Evolutionary conservation across 345 rosid species (phyloP), one percentile per base, ranked within the genome.

Genomic region (Corchorus olitorius): DNA sequence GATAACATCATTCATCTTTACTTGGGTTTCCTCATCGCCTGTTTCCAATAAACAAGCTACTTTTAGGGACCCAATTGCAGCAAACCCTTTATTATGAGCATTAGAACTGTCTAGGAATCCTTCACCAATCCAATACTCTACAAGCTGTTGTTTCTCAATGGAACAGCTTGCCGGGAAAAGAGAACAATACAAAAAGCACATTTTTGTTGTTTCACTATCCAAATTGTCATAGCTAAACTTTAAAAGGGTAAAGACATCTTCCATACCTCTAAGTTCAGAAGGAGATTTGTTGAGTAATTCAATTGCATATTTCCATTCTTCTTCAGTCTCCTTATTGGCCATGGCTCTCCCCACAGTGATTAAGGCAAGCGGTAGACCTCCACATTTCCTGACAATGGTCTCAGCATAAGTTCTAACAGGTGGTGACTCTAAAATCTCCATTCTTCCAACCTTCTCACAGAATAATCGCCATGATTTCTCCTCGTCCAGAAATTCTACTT

Each of bases 1-100:
- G 6, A 78, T 48, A 76, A 84, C 65, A 35, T 78, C 79, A 65
- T 84, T 74, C 84, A 84, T 84, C 81, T 70, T 76, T n/a, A 84
- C 78, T 59, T 59, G 76, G 43, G 54, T 14, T 55, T 46, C 35
- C 15, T 58, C 69, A 13, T 4, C 54, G 15, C 46, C 56, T 0
- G 35, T 15, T 65, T 83, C 81, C 70, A 86, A 22, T 55, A 81
- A 59, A 43, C 80, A 62, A 0, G 74, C 73, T 0, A 66, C 68
- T 72, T 74, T 80, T 33, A 86, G 77, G 49, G 69, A 72, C 15
- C 54, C 56, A 8, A 83, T 64, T 12, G 76, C 58, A 4, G 63
- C 14, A 48, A 76, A 61, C 2, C 83, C 89, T 41, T 17, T 72
- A 72, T 22, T 12, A 72, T 41, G 6, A 22, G 12, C 80, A 75